Conservation (phyloP, 768 basidiomycete genomes). For the Podaxis mareebaensis region DNA sequence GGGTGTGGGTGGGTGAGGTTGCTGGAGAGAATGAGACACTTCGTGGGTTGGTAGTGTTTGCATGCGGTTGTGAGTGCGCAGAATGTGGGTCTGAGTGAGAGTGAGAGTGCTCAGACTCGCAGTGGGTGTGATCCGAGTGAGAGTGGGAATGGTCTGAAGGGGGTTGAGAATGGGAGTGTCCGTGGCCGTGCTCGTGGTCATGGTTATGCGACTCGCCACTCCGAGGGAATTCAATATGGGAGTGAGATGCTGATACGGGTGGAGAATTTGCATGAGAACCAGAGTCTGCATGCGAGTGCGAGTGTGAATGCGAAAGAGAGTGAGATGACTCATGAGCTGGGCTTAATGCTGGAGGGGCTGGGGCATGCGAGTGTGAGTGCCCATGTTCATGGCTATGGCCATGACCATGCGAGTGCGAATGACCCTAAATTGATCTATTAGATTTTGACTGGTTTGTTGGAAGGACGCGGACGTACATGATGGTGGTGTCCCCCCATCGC, state of each 20-base stretch:
- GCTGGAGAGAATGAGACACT: constrained; percentile 25
- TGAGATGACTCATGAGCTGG: constrained; percentile 27
- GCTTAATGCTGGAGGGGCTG: constrained; percentile 17
- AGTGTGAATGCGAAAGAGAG: constrained; percentile 27
- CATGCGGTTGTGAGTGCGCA: neutral
- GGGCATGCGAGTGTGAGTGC: constrained; percentile 36
- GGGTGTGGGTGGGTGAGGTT: constrained; percentile 28
- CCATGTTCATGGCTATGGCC: constrained; percentile 17
- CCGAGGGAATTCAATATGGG: constrained; percentile 23
- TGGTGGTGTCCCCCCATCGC: constrained; percentile 97
- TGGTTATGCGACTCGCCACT: constrained; percentile 6
- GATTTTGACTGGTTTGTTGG: neutral
- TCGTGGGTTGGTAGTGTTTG: neutral
- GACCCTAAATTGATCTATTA: constrained; percentile 34
- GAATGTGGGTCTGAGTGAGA: constrained; percentile 27
- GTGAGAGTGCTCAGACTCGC: constrained; percentile 17
- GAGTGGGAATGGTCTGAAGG: constrained; percentile 25
- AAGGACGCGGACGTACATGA: constrained; percentile 52
- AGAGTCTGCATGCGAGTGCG: constrained; percentile 20
- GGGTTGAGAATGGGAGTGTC: constrained; percentile 29
- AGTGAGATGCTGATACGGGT: constrained; percentile 18
- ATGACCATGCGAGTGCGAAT: constrained; percentile 54
- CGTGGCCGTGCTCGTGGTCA: constrained; percentile 18
- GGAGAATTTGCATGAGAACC: constrained; percentile 21
- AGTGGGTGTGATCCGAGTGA: constrained; percentile 28